Conservation (phyloP, 148 eudicot genomes). For the Suaeda aralocaspica region DNA sequence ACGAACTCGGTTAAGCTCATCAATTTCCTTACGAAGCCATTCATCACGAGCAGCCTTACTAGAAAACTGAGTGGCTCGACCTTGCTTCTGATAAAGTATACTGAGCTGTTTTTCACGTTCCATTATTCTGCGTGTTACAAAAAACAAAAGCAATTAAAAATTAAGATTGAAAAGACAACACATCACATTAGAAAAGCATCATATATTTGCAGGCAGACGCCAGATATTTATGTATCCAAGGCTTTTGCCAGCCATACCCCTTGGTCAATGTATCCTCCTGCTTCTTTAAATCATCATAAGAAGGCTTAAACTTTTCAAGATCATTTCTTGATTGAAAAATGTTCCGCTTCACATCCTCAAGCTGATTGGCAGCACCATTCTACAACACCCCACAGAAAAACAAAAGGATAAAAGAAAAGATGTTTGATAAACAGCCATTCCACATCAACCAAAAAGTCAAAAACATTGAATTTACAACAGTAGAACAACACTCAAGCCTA, state of each 20-base stretch:
- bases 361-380: slow-evolving; percentile 79
- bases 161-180: no score
- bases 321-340: slow-evolving; percentile 60
- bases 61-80: slow-evolving; percentile 93
- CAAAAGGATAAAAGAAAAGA: neutral
- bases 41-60: slow-evolving; percentile 83
- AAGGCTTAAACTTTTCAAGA: slow-evolving; percentile 57
- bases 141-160: no score
- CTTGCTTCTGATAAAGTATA: slow-evolving; percentile 95
- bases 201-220: neutral
- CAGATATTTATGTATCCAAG: slow-evolving; percentile 3
- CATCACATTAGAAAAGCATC: no score
- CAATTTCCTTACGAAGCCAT: slow-evolving; percentile 90
- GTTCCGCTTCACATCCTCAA: slow-evolving; percentile 59
- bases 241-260: slow-evolving; percentile 48
- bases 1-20: slow-evolving; percentile 65
- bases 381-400: slow-evolving; percentile 22
- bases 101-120: slow-evolving; percentile 92
- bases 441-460: no score
- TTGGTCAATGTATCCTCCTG: slow-evolving; percentile 75
- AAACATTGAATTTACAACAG: neutral
- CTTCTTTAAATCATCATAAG: slow-evolving; percentile 50
- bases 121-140: slow-evolving; percentile 58
- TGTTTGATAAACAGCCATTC: neutral
- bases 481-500: neutral